Evolutionary conservation across 257 asterid genomes (phyloP).

Genomic region (Petunia axillaris): DNA sequence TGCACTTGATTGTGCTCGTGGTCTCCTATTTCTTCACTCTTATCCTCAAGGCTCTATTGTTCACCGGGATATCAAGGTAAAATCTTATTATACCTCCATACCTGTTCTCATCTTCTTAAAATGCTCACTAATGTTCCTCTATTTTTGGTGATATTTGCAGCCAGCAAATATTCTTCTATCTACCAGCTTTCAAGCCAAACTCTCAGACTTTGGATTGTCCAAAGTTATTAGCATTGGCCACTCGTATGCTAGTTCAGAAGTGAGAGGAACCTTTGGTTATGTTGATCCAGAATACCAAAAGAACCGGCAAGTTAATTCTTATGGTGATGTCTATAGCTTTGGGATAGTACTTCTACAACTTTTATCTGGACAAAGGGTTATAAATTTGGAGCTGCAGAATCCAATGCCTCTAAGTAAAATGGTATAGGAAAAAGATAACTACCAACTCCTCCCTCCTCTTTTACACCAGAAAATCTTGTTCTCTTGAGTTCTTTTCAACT

Average conservation of each 20-base stretch:
- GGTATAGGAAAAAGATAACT: conserved; percentile 44
- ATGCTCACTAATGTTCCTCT: background rate
- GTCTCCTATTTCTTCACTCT: conserved; percentile 75
- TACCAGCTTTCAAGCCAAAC: conserved; percentile 58
- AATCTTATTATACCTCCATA: background rate
- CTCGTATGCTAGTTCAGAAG: conserved; percentile 83
- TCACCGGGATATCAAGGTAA: conserved; percentile 81
- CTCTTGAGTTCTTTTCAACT: background rate
- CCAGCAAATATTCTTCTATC: conserved; percentile 81
- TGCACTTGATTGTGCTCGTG: conserved; percentile 68
- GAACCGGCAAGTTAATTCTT: conserved; percentile 68
- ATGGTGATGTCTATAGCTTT: conserved; percentile 79
- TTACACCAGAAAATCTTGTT: background rate
- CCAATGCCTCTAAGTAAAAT: conserved; percentile 69
- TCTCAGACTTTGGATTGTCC: conserved; percentile 78
- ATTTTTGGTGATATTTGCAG: conserved; percentile 42
- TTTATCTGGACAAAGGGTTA: conserved; percentile 74
- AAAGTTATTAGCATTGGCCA: conserved; percentile 65
- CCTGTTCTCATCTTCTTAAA: background rate
- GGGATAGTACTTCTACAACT: conserved; percentile 77
- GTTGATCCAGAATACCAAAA: conserved; percentile 88
- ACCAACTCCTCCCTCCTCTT: background rate
- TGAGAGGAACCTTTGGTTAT: conserved; percentile 83
- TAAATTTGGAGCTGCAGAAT: conserved; percentile 57
- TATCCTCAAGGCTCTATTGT: conserved; percentile 74